A percentile compares a stretch with the other conserved stretches of the same genome.
phyloP scores from a whole-genome alignment of 2,329 filamentous ascomycete species.

The Phoma sp. region DNA sequence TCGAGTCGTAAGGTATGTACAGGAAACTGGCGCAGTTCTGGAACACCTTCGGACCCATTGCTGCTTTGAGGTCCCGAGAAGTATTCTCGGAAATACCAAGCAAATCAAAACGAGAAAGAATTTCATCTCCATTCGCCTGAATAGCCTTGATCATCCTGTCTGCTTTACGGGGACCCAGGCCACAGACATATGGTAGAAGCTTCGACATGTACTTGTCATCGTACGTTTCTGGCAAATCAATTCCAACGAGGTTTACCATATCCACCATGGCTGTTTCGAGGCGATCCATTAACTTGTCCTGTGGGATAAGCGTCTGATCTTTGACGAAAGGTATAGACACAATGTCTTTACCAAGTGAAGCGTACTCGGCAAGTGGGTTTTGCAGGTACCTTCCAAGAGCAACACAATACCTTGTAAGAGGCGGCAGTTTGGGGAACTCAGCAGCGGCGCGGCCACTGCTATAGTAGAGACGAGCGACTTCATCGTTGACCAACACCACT shows the following conservation, averaged over 20 bases:
- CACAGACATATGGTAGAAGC: constrained; percentile 87
- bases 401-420: constrained; percentile 86
- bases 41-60: constrained; percentile 86
- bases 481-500: constrained; percentile 91
- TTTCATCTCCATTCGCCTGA: constrained; percentile 85
- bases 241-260: constrained; percentile 95
- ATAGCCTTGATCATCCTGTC: constrained; percentile 85
- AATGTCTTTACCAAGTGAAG: constrained; percentile 86
- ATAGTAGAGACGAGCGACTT: constrained; percentile 95
- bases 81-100: constrained; percentile 85
- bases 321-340: constrained; percentile 86
- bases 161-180: constrained; percentile 90
- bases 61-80: constrained; percentile 42
- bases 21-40: constrained; percentile 97
- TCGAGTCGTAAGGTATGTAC: constrained; percentile 85
- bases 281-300: constrained; percentile 84
- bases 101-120: constrained; percentile 84
- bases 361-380: constrained; percentile 95
- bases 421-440: constrained; percentile 81
- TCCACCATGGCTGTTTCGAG: constrained; percentile 98
- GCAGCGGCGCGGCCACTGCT: constrained; percentile 78
- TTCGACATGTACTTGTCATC: constrained; percentile 82
- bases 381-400: constrained; percentile 90
- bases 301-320: constrained; percentile 84
- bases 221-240: constrained; percentile 93